Conservation (phyloP, 1,284 basidiomycete species). For the Macrocystidia cucumis region DNA sequence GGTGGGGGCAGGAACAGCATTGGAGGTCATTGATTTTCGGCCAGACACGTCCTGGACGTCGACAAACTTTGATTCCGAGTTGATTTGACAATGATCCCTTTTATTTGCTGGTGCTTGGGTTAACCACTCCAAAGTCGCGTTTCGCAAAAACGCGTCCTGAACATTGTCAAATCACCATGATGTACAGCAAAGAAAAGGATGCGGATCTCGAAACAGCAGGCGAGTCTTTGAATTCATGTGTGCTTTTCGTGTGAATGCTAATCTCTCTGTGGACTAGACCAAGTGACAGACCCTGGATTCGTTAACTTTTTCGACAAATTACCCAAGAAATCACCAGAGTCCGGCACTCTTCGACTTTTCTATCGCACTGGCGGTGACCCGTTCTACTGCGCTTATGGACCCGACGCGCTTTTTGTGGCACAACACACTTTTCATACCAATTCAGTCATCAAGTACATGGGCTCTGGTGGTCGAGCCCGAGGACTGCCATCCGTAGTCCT, state of each 20-base stretch:
- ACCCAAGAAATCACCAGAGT: conserved; percentile 58
- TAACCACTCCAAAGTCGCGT: too few species aligned
- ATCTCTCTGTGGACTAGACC: conserved; percentile 31
- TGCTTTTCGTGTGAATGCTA: not conserved
- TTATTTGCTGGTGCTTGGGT: too few species aligned
- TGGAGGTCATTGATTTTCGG: too few species aligned
- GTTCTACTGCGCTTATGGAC: conserved; percentile 85
- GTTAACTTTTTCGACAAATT: conserved; percentile 67
- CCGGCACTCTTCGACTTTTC: conserved; percentile 79
- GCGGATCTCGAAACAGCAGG: conserved; percentile 34
- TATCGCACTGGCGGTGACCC: conserved; percentile 56
- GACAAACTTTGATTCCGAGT: too few species aligned
- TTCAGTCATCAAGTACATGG: conserved; percentile 80
- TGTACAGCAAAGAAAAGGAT: conserved; percentile 69
- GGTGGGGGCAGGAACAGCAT: too few species aligned
- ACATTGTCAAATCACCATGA: conserved; percentile 35
- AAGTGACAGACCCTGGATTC: conserved; percentile 67
- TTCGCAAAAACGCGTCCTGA: too few species aligned
- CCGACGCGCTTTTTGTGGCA: conserved; percentile 86
- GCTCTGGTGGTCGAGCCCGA: conserved; percentile 42
- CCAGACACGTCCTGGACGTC: too few species aligned
- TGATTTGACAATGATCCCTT: too few species aligned
- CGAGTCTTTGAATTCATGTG: conserved; percentile 12
- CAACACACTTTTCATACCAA: conserved; percentile 82
- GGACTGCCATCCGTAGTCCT: conserved; percentile 78